Evolutionary conservation across 1,139 yeast genomes (phyloP), one percentile per base, ranked within the genome.

Genomic region (Kodamaea derodonti): DNA sequence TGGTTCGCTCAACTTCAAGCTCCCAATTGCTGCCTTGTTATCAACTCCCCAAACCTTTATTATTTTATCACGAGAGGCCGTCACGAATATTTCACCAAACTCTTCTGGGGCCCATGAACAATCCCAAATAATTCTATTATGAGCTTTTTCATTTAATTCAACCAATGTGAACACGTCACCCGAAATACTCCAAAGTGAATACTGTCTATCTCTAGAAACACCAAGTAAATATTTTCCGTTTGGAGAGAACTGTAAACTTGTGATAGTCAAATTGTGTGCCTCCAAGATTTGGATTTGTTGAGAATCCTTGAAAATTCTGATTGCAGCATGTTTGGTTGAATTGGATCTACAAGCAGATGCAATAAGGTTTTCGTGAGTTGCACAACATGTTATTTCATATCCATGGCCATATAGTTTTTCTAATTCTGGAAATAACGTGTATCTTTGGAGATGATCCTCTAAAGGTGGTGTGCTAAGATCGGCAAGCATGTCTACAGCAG

Each of bases 321-420:
- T 74, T 12, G 82, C 95, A 0, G 97, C 95, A 59, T 92, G 97
- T 43, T 78, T 79, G 23, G 78, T 73, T 6, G 80, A 76, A 55
- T 92, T 92, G 8, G 97, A 90, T 42, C 81, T 77, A 64, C 97
- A 92, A n/a, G 97, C 86, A 8, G 95, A 80, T 1, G 95, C 96
- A 32, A 90, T 72, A 22, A 84, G 58, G 25, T 61, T 57, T n/a
- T 78, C 75, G 48, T 75, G 79, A 11, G 80, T 74, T 35, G 86
- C 95, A 33, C 90, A 72, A 30, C 95, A 74, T 0, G 88, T 78
- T 31, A 90, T 80, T 57, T 94, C 99, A 60, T 88, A 94, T 11
- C 99, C 99, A 57, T 94, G 99, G 0, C 98, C 98, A 52, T 92
- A 94, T 32, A 94, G 62, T 55, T 94, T 94, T 51, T 94, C 98